Conservation (phyloP, 2,329 filamentous ascomycete genomes). For the Xylariales sp. region DNA sequence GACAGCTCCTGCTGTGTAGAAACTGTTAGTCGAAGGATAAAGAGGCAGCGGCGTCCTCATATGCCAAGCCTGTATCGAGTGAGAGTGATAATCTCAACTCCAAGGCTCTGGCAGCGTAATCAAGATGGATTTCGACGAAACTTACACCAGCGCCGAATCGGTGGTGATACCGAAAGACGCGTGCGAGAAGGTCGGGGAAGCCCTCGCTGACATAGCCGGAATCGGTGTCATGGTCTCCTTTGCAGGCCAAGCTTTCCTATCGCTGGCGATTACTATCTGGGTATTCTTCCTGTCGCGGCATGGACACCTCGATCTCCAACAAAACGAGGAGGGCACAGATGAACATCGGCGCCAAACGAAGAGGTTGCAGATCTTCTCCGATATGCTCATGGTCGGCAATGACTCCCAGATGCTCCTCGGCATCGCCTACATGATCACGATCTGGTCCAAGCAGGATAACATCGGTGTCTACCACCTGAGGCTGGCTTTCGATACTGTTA, state of each 20-base stretch:
- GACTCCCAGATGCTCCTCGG: slow-evolving; percentile 14
- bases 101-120: too few species aligned
- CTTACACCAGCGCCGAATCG: slow-evolving; percentile 1
- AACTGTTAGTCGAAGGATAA: too few species aligned
- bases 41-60: too few species aligned
- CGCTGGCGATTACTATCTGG: slow-evolving; percentile 11
- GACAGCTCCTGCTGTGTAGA: too few species aligned
- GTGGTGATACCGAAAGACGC: not conserved
- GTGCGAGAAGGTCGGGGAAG: slow-evolving; percentile 12
- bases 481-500: slow-evolving; percentile 14
- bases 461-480: slow-evolving; percentile 13
- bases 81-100: too few species aligned
- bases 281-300: slow-evolving; percentile 12
- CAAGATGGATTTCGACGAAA: slow-evolving; percentile 3
- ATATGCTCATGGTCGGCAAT: slow-evolving; percentile 14
- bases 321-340: slow-evolving; percentile 8
- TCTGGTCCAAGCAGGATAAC: slow-evolving; percentile 11
- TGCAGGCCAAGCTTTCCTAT: slow-evolving; percentile 13
- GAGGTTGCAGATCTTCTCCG: slow-evolving; percentile 12
- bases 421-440: slow-evolving; percentile 14
- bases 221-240: slow-evolving; percentile 13
- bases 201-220: slow-evolving; percentile 12
- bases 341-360: slow-evolving; percentile 7
- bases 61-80: not conserved
- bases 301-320: slow-evolving; percentile 12